phyloP scores from a whole-genome alignment of 2,329 filamentous ascomycete species.

The Triangularia setosa region DNA sequence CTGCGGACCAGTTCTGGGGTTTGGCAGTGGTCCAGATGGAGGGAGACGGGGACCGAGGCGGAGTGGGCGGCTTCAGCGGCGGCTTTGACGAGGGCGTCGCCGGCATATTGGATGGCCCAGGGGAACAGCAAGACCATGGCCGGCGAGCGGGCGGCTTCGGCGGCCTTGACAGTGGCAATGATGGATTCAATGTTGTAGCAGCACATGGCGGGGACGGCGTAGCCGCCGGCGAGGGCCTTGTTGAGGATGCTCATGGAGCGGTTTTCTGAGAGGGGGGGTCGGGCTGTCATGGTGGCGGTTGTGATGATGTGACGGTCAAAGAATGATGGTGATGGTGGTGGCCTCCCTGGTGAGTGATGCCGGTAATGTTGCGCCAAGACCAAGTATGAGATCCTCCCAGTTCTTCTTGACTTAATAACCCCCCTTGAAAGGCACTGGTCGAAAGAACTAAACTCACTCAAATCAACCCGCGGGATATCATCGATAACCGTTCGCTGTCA shows the following conservation, averaged over 20 bases:
- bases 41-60: constrained; percentile 55
- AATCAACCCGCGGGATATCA: background rate
- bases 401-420: constrained; percentile 13
- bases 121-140: constrained; percentile 72
- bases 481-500: background rate
- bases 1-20: constrained; percentile 57
- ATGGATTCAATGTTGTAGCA: constrained; percentile 67
- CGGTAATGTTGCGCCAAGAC: background rate
- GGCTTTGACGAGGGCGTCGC: constrained; percentile 50
- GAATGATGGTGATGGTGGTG: background rate
- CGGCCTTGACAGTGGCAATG: constrained; percentile 63
- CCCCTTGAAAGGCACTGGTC: background rate
- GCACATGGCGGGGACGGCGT: constrained; percentile 60
- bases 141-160: constrained; percentile 62
- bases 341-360: background rate
- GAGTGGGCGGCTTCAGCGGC: constrained; percentile 53
- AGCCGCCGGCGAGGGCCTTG: constrained; percentile 50
- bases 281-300: constrained; percentile 31
- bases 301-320: background rate
- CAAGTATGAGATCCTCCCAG: background rate
- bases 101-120: constrained; percentile 67
- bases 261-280: constrained; percentile 42
- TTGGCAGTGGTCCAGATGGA: constrained; percentile 66
- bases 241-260: constrained; percentile 54
- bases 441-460: background rate